Evolutionary conservation across 331 rosid species (phyloP).

Genomic region (Telfairia occidentalis): DNA sequence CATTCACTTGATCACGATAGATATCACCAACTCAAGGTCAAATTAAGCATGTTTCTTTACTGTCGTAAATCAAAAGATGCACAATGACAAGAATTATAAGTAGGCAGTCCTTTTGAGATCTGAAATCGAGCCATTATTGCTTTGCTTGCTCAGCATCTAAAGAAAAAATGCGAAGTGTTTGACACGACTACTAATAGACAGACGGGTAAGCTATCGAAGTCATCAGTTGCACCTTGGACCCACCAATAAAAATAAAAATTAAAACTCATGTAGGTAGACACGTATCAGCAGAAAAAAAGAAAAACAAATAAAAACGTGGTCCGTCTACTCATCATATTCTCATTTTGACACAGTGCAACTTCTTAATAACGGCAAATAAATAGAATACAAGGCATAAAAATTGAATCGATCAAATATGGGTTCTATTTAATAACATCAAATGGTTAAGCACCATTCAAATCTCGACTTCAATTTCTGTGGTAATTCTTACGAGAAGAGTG

Average conservation of each 20-base stretch:
- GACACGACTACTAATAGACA: background rate
- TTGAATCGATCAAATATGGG: background rate
- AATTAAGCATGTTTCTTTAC: background rate
- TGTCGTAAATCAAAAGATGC: background rate
- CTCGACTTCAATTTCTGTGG: background rate
- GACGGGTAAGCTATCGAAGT: background rate
- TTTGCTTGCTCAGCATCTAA: background rate
- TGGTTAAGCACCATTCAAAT: background rate
- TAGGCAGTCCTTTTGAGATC: background rate
- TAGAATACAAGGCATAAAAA: background rate
- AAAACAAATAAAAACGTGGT: background rate
- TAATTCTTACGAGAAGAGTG: background rate
- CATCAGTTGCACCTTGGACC: background rate
- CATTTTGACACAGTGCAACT: background rate
- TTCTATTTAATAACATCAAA: background rate
- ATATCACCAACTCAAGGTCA: background rate
- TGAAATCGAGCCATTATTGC: background rate
- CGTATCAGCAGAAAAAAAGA: background rate
- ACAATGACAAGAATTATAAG: background rate
- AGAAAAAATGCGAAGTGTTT: background rate
- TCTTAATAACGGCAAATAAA: background rate
- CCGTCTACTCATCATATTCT: background rate
- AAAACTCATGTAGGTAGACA: background rate
- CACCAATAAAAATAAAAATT: background rate
- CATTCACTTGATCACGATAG: background rate